A percentile compares a stretch with the other conserved stretches of the same genome.
Evolutionary conservation across 164 flowering plant genomes (phyloP).

Genomic region (Macadamia integrifolia): DNA sequence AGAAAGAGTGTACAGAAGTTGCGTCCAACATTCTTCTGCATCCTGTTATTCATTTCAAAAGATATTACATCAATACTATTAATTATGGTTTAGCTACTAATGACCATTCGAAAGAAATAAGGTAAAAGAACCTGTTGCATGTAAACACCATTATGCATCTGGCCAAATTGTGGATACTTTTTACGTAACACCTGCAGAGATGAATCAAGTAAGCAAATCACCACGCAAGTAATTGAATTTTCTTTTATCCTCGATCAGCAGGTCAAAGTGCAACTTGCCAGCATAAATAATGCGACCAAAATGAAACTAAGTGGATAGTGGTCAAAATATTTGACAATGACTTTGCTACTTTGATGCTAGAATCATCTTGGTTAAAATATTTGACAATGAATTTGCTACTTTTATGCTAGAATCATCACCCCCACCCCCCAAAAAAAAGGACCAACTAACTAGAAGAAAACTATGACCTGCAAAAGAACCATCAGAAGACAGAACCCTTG

Average conservation of each 20-base stretch:
- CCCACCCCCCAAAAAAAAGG: too few species aligned
- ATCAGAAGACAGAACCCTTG: too few species aligned
- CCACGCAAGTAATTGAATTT: background rate
- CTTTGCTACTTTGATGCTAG: too few species aligned
- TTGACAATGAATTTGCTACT: too few species aligned
- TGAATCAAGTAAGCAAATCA: slow-evolving; percentile 3
- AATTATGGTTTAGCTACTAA: background rate
- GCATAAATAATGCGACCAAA: background rate
- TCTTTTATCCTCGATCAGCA: background rate
- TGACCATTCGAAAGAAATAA: background rate
- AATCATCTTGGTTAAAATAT: too few species aligned
- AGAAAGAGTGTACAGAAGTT: slow-evolving; percentile 80
- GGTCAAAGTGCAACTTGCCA: background rate
- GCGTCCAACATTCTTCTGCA: slow-evolving; percentile 99
- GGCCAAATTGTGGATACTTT: slow-evolving; percentile 94
- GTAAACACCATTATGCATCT: slow-evolving; percentile 69
- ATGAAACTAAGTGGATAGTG: too few species aligned
- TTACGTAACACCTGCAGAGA: slow-evolving; percentile 70
- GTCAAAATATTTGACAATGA: too few species aligned
- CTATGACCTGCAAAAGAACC: too few species aligned
- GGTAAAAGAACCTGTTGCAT: slow-evolving; percentile 81
- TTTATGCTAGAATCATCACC: too few species aligned
- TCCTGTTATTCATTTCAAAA: slow-evolving; percentile 46
- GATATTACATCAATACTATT: background rate
- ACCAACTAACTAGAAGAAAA: too few species aligned